phyloP scores from a whole-genome alignment of 2,329 filamentous ascomycete species.

The Alternaria rosae region DNA sequence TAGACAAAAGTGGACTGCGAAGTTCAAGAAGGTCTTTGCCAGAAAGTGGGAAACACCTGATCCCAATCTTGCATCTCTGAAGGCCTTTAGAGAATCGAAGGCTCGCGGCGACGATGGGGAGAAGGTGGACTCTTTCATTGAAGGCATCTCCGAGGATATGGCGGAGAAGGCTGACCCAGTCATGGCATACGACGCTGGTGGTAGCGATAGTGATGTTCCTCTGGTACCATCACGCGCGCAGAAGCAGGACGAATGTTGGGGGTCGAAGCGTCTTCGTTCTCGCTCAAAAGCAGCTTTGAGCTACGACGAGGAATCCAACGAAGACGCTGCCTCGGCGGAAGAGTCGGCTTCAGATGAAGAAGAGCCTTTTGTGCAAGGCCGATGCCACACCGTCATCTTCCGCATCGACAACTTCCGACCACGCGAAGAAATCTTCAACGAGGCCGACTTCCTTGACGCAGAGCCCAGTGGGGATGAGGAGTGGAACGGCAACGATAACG shows the following conservation, averaged over 20 bases:
- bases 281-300: constrained; percentile 34
- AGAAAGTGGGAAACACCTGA: constrained; percentile 57
- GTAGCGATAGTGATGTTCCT: constrained; percentile 39
- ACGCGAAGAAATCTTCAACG: constrained; percentile 70
- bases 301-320: constrained; percentile 41
- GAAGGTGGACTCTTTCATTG: constrained; percentile 35
- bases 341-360: constrained; percentile 22
- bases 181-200: constrained; percentile 9
- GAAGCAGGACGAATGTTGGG: constrained; percentile 39
- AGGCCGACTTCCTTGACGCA: constrained; percentile 74
- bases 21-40: constrained; percentile 72
- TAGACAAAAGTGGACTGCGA: constrained; percentile 77
- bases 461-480: constrained; percentile 66
- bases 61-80: constrained; percentile 52
- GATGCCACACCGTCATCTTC: constrained; percentile 74
- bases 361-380: constrained; percentile 65
- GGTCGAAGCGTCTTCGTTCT: constrained; percentile 38
- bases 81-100: constrained; percentile 54
- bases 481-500: constrained; percentile 63
- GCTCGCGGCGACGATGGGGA: constrained; percentile 12
- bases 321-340: constrained; percentile 33
- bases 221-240: constrained; percentile 28
- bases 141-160: constrained; percentile 20
- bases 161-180: neutral
- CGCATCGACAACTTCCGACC: constrained; percentile 79